Base-by-base conservation (phyloP, 2,329 filamentous ascomycete genomes). In the Teratosphaeria nubilosa region DNA sequence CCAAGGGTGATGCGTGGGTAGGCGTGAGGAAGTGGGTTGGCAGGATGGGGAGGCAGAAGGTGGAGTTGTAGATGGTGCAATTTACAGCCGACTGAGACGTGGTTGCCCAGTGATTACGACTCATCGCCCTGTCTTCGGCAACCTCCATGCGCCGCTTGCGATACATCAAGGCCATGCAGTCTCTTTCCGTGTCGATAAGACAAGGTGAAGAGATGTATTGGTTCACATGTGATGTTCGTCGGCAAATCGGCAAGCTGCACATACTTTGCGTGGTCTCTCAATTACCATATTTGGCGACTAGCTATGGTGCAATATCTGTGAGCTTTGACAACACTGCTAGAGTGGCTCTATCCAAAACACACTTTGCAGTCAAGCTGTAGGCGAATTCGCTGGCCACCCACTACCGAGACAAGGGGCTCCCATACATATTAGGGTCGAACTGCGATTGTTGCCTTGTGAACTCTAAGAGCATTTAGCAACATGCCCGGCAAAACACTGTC, bases 21-120 rank as follows among this genome's bases (percentile, higher is more conserved):
- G 88, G 83, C 37, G 88, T 99, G 65, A 97, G 96, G 84, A 91
- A 90, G 74, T 78, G 96, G 69, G 83, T 96, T 25, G 86, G 83
- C 50, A 83, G 67, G 56, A 16, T 20, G 41, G 20, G 16, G 41
- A 48, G 20, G 41, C 16, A 20, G 41, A 48, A 48, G 41, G 41
- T 48, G 5, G 41, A 48, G 16, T 5, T 48, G 41, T 48, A 48
- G 41, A 10, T 10, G 41, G n/a, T 41, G 34, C 27, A 30, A 30
- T 30, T 5, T 30, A 30, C 27, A 30, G 27, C 7, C 27, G 27
- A 30, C 27, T 30, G 5, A 30, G 27, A 30, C 27, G 27, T 30
- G 3, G 5, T 30, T 7, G 27, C 27, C 7, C 27, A 30, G 27
- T 30, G 27, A 30, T 5, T 30, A 30, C 2, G 27, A 30, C 5